Evolutionary conservation across 345 rosid species (phyloP).

Genomic region (Brassica carinata): DNA sequence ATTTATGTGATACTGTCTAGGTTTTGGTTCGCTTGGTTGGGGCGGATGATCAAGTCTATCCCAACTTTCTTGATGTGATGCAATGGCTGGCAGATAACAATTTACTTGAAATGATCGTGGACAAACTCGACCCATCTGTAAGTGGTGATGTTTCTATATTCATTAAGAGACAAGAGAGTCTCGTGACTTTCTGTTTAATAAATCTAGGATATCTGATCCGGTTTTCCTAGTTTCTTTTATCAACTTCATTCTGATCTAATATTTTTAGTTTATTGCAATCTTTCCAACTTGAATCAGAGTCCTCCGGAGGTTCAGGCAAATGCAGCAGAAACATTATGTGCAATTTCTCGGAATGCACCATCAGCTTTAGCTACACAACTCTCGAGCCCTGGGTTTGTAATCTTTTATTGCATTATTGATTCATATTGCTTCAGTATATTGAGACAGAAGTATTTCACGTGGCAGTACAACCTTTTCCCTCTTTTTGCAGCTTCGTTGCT

Average conservation of each 20-base stretch:
- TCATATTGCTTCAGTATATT: not conserved
- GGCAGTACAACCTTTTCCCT: conserved; percentile 15
- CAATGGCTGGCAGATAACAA: conserved; percentile 95
- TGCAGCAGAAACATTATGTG: conserved; percentile 92
- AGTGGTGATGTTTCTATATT: conserved; percentile 40
- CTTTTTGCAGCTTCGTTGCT: conserved; percentile 71
- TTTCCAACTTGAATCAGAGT: conserved; percentile 53
- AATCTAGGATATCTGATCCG: conserved; percentile 11
- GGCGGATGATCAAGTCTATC: conserved; percentile 94
- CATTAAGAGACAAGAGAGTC: not conserved
- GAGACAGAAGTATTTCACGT: conserved; percentile 14
- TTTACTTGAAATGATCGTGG: conserved; percentile 92
- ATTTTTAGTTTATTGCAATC: conserved; percentile 23
- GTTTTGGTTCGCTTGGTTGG: conserved; percentile 97
- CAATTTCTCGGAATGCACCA: conserved; percentile 87
- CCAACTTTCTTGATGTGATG: conserved; percentile 95
- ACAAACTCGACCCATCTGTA: conserved; percentile 88
- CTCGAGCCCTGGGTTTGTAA: conserved; percentile 76
- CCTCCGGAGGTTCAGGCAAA: conserved; percentile 92
- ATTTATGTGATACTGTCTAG: conserved; percentile 42
- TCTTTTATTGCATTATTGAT: conserved; percentile 20
- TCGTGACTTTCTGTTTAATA: conserved; percentile 11
- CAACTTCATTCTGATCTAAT: conserved; percentile 20
- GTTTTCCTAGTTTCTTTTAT: conserved; percentile 9
- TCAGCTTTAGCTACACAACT: conserved; percentile 91